Percentiles rank a stretch among this genome's conserved stretches.
Evolutionary conservation across 495 filamentous ascomycete species (phyloP).

Genomic region (Penicillium psychrofluorescens): DNA sequence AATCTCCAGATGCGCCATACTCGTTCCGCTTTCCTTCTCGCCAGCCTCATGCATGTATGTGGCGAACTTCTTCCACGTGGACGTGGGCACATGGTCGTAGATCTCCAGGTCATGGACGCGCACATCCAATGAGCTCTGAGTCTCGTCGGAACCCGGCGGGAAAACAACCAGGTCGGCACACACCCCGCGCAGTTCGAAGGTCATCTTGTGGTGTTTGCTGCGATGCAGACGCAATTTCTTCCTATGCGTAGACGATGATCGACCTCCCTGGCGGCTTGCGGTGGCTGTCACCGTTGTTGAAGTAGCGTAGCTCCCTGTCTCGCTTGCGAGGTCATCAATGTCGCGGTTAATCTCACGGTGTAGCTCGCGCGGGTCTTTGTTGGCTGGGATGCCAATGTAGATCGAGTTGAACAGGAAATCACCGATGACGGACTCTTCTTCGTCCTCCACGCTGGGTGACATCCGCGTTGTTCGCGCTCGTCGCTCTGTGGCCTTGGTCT

Average conservation of each 20-base stretch:
- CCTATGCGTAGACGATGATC: constrained; percentile 33
- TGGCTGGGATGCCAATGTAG: constrained; percentile 87
- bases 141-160: constrained; percentile 69
- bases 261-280: constrained; percentile 44
- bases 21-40: constrained; percentile 71
- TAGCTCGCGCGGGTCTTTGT: constrained; percentile 74
- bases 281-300: constrained; percentile 57
- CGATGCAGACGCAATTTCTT: constrained; percentile 68
- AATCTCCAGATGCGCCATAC: constrained; percentile 85
- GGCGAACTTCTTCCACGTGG: constrained; percentile 97
- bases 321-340: constrained; percentile 77
- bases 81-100: constrained; percentile 89
- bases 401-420: constrained; percentile 98
- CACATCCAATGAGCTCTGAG: constrained; percentile 78
- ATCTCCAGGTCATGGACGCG: constrained; percentile 78
- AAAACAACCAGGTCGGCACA: constrained; percentile 79
- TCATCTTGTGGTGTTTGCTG: constrained; percentile 89
- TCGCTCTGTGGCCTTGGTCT: constrained; percentile 70
- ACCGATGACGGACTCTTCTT: constrained; percentile 80
- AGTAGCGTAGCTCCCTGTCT: constrained; percentile 80
- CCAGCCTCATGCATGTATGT: constrained; percentile 87
- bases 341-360: constrained; percentile 77
- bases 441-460: constrained; percentile 49
- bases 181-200: constrained; percentile 85
- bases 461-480: constrained; percentile 41